A percentile compares a stretch with the other conserved stretches of the same genome.
Evolutionary conservation across 306 rosid genomes (phyloP).

Genomic region (Spatholobus suberectus): DNA sequence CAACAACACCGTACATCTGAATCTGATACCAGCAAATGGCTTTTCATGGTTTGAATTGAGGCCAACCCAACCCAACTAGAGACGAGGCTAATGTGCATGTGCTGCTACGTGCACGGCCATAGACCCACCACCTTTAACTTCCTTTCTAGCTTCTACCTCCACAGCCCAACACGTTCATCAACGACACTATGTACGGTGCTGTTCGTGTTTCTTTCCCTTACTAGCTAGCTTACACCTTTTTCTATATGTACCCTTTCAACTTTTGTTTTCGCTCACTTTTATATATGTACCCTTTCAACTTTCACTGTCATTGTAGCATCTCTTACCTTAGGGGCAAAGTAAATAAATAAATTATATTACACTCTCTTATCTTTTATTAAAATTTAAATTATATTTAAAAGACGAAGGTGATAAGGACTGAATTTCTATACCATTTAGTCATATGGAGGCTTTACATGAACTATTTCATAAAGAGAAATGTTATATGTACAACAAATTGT

Average conservation of each 20-base stretch:
- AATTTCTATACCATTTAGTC: too few relatives aligned
- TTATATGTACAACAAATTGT: too few relatives aligned
- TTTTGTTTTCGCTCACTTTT: background rate
- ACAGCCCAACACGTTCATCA: constrained; percentile 2
- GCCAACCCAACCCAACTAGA: too few relatives aligned
- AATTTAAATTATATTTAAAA: too few relatives aligned
- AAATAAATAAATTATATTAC: background rate
- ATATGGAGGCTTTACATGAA: too few relatives aligned
- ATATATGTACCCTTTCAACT: background rate
- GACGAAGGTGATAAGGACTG: too few relatives aligned
- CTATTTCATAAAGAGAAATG: too few relatives aligned
- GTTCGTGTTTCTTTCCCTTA: background rate
- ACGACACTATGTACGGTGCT: background rate
- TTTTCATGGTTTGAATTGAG: too few relatives aligned
- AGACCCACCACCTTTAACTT: background rate
- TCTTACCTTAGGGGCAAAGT: background rate
- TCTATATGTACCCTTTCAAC: background rate
- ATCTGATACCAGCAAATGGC: too few relatives aligned
- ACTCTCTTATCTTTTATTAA: too few relatives aligned
- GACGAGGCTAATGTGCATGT: background rate
- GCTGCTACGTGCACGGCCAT: constrained; percentile 32
- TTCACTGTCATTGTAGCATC: background rate
- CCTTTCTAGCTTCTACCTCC: background rate
- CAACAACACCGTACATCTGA: too few relatives aligned
- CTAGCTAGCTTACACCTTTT: background rate